Conservation (phyloP, 768 basidiomycete species). For the Podaxis carcinomalis region DNA sequence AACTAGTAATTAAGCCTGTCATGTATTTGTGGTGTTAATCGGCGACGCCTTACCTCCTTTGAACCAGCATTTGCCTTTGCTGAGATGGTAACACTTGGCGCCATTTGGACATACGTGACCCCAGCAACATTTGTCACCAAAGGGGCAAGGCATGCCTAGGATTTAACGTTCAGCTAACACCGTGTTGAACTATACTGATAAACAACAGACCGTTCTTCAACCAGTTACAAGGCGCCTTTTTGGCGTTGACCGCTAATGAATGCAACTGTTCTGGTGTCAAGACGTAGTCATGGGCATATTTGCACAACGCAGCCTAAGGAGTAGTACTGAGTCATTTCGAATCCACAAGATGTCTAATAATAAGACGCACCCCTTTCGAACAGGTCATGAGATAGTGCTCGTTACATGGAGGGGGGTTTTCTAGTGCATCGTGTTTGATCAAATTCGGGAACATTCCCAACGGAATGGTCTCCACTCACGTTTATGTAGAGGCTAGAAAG, state of each 20-base stretch:
- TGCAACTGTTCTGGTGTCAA: conserved; percentile 69
- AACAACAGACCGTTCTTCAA: conserved; percentile 60
- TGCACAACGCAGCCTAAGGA: conserved; percentile 57
- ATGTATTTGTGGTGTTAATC: background rate
- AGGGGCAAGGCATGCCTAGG: conserved; percentile 69
- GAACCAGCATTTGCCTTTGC: conserved; percentile 86
- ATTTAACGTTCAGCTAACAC: background rate
- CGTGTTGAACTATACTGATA: background rate
- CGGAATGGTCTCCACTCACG: conserved; percentile 40
- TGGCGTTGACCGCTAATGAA: conserved; percentile 69
- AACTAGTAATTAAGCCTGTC: background rate
- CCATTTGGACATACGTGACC: conserved; percentile 82
- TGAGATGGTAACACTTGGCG: conserved; percentile 63
- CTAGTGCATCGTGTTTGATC: conserved; percentile 30
- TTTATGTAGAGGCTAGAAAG: conserved; percentile 66
- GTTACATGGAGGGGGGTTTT: conserved; percentile 82
- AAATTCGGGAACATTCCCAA: conserved; percentile 5
- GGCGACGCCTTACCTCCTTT: conserved; percentile 51
- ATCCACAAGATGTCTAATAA: conserved; percentile 1
- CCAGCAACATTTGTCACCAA: conserved; percentile 76
- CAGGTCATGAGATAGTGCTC: conserved; percentile 81
- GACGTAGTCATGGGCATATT: conserved; percentile 80
- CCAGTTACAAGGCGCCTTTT: conserved; percentile 85
- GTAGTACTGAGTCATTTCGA: conserved; percentile 15
- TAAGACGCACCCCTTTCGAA: conserved; percentile 61